Evolutionary conservation across 768 basidiomycete species (phyloP).

Genomic region (Kondoa subrosea): DNA sequence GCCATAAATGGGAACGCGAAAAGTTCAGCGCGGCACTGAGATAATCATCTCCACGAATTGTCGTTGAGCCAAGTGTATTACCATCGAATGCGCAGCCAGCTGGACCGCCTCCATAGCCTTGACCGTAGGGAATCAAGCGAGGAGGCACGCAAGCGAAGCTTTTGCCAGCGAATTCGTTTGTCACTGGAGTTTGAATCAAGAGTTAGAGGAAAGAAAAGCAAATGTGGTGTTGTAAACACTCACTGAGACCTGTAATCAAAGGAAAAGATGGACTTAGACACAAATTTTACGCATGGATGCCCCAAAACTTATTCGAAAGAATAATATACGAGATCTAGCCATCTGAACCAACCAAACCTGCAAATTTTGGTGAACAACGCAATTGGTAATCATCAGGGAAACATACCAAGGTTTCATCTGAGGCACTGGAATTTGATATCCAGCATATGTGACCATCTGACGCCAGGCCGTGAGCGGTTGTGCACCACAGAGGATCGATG

Average conservation of each 20-base stretch:
- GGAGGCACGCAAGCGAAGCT: not conserved
- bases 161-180: not conserved
- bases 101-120: not conserved
- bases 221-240: no score
- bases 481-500: not conserved
- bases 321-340: not conserved
- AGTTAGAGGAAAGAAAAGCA: no score
- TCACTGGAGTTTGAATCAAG: no score
- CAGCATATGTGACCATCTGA: not conserved
- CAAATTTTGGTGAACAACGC: not conserved
- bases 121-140: not conserved
- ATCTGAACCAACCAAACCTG: not conserved
- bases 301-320: not conserved
- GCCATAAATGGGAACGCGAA: not conserved
- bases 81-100: slow-evolving; percentile 3
- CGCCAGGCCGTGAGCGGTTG: not conserved
- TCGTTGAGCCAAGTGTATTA: not conserved
- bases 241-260: no score
- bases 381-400: not conserved
- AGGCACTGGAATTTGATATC: not conserved
- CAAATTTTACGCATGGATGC: no score
- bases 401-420: not conserved
- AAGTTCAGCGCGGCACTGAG: not conserved
- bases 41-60: not conserved
- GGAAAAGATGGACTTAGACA: no score